phyloP scores from a whole-genome alignment of 2,329 filamentous ascomycete species.

The Fusarium sp. region DNA sequence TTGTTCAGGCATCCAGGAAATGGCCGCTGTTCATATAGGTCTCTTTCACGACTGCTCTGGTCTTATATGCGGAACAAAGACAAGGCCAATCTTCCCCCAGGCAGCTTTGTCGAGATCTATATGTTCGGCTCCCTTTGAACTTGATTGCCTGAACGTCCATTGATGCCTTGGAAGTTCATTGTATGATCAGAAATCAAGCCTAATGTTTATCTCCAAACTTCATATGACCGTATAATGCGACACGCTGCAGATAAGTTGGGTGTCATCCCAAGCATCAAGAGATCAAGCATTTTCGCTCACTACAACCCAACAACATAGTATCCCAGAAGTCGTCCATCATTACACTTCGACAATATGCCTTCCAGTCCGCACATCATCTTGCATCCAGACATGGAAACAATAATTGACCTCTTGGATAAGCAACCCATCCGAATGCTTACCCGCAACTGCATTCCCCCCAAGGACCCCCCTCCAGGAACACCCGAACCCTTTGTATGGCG shows the following conservation, averaged over 20 bases:
- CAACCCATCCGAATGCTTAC: neutral
- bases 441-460: neutral
- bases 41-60: neutral
- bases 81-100: neutral
- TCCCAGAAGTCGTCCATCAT: too few relatives aligned
- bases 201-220: neutral
- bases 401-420: neutral
- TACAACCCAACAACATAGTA: neutral
- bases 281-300: neutral
- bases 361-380: neutral
- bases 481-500: slow-evolving; percentile 46
- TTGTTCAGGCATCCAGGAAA: neutral
- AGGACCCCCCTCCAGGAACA: neutral
- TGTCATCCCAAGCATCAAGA: neutral
- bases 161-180: neutral
- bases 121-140: neutral
- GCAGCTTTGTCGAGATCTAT: neutral
- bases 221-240: neutral
- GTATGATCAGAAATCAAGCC: neutral
- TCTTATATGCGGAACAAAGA: slow-evolving; percentile 5
- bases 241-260: neutral
- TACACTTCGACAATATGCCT: neutral
- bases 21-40: neutral
- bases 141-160: neutral
- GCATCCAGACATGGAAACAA: neutral